Base-by-base conservation (phyloP, 177 flowering plant species). In the Vitis hybrid region DNA sequence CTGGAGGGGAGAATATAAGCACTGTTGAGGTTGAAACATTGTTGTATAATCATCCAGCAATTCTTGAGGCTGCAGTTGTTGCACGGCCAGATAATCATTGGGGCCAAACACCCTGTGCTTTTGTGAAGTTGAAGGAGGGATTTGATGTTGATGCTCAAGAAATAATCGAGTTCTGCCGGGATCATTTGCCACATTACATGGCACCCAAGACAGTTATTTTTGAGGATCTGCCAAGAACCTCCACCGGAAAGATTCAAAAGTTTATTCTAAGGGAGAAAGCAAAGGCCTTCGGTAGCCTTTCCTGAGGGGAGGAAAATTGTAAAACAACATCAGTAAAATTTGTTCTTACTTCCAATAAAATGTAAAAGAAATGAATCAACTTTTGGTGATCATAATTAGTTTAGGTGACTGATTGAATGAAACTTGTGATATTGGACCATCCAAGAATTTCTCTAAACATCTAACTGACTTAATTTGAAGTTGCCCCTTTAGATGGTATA, bases 51-150 rank as follows among this genome's bases (percentile, higher is more conserved):
- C 83, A 84, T 64, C 83, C 83, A 1, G 72, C 69, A 11, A 67
- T 84, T n/a, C 63, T 73, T 10, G 87, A 81, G 70, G 84, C 82
- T 10, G 85, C 85, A 1, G 85, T 84, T 23, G 87, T 81, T 11
- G 81, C 61, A 3, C 52, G 73, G 18, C 81, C 84, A 3, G 81
- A 81, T 66, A 70, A 78, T 32, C 74, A 69, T 51, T 76, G 79
- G 81, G 84, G 84, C 32, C 79, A 78, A 61, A 76, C 80, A 1
- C 80, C 81, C 19, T 81, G 81, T 58, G 84, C 81, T 11, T 81
- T 81, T 60, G 80, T 81, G 59, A 74, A 71, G 70, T 39, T 75
- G 69, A 78, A 78, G 54, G 80, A 78, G 7, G 84, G 81, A 34
- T 61, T 15, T 32, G 14, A 19, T 57, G 66, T 21, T 11, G 30